phyloP scores from a whole-genome alignment of 495 filamentous ascomycete species.

The Neurospora sp. region DNA sequence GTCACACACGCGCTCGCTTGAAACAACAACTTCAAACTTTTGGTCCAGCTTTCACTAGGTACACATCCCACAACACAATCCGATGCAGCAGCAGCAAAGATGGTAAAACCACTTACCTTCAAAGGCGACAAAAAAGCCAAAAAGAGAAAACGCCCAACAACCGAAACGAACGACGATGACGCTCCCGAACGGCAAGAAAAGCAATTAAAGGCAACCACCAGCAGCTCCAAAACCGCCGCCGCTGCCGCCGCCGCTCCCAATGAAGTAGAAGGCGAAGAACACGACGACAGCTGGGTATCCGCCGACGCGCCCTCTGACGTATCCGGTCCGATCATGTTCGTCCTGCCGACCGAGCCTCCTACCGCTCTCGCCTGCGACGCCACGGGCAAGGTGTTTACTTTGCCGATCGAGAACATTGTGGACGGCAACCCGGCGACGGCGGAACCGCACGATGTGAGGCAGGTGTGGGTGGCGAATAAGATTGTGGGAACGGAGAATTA shows the following conservation, averaged over 20 bases:
- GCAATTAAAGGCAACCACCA: slow-evolving; percentile 19
- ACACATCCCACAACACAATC: background rate
- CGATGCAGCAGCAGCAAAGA: slow-evolving; percentile 12
- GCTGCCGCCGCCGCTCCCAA: slow-evolving; percentile 25
- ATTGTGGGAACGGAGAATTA: slow-evolving; percentile 72
- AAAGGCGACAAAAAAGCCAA: slow-evolving; percentile 96
- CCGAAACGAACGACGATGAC: slow-evolving; percentile 28
- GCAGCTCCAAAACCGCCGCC: background rate
- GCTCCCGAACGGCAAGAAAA: slow-evolving; percentile 9
- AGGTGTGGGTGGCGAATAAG: slow-evolving; percentile 86
- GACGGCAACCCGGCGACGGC: slow-evolving; percentile 68
- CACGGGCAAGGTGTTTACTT: slow-evolving; percentile 73
- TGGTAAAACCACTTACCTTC: slow-evolving; percentile 80
- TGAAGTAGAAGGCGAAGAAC: slow-evolving; percentile 27
- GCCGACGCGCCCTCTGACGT: slow-evolving; percentile 68
- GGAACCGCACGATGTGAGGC: slow-evolving; percentile 87
- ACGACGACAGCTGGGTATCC: slow-evolving; percentile 84
- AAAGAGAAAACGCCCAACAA: slow-evolving; percentile 65
- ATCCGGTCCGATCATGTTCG: slow-evolving; percentile 72
- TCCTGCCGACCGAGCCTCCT: slow-evolving; percentile 57
- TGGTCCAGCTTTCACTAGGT: too few species aligned
- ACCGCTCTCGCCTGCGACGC: slow-evolving; percentile 74
- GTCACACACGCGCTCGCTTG: background rate
- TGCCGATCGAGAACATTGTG: slow-evolving; percentile 69
- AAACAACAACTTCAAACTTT: background rate